Base-by-base conservation (phyloP, 768 basidiomycete genomes). In the Mycena capillaripes region DNA sequence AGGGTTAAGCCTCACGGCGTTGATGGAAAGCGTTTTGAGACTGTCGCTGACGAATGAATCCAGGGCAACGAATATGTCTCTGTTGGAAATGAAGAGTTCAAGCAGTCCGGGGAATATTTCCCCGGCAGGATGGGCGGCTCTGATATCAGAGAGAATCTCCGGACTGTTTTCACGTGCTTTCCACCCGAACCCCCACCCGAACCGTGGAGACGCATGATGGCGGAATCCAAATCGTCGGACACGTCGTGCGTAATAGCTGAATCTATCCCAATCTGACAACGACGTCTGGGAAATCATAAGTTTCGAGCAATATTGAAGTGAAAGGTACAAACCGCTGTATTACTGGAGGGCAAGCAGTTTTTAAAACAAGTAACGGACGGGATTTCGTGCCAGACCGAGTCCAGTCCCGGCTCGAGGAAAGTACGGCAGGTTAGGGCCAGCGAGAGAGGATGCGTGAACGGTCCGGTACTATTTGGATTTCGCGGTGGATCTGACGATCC, bases 171-270 rank as follows among this genome's bases (percentile, higher is more conserved):
- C n/a, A n/a, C n/a, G n/a, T n/a, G n/a, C n/a, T n/a, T n/a, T n/a
- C n/a, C n/a, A n/a, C n/a, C n/a, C n/a, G n/a, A n/a, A n/a, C n/a
- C n/a, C n/a, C n/a, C n/a, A n/a, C n/a, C n/a, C 34, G 36, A 14
- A 58, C 3, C 11, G 21, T 8, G 10, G 5, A 38, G 19, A 3
- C 7, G 19, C 5, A 27, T 23, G 14, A 9, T 25, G 58, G 23
- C 16, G 2, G 40, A 59, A 44, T 42, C 58, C 58, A 44, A 59
- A 59, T 59, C 38, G 25, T 59, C 58, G 58, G 40, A 59, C 58
- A 21, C 58, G 38, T 29, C 16, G 38, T 2, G 58, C 58, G 38
- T 59, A 59, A 29, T 59, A 59, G 38, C 10, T 42, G 40, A 59
- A 59, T 27, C 40, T 38, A 42, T 59, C 23, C 48, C 40, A 42